Evolutionary conservation across 768 basidiomycete genomes (phyloP).

Genomic region (Tylopilus felleus): DNA sequence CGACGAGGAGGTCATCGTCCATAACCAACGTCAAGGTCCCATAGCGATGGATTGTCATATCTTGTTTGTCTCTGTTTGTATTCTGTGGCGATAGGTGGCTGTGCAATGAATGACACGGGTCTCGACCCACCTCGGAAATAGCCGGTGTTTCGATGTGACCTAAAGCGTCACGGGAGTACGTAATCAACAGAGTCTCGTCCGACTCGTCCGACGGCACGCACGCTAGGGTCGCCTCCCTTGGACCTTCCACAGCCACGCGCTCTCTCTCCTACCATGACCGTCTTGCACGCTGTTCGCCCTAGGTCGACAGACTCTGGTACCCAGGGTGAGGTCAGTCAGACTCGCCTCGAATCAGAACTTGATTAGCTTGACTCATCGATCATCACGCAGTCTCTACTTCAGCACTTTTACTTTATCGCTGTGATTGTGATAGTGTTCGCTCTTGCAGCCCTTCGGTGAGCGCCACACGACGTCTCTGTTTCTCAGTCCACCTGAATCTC

Average conservation of each 20-base stretch:
- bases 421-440: conserved; percentile 9
- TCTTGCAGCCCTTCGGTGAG: conserved; percentile 23
- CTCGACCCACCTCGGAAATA: background rate
- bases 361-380: background rate
- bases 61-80: conserved; percentile 20
- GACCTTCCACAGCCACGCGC: background rate
- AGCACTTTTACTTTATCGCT: conserved; percentile 26
- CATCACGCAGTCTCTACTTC: conserved; percentile 15
- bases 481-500: background rate
- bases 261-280: conserved; percentile 4
- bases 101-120: no score
- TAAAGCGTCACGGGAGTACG: background rate
- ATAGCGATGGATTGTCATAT: background rate
- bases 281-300: background rate
- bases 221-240: background rate
- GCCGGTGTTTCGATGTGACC: no score
- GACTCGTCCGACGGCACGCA: background rate
- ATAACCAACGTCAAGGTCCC: conserved; percentile 18
- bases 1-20: conserved; percentile 35
- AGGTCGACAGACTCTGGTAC: background rate
- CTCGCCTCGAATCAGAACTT: background rate
- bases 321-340: conserved; percentile 22
- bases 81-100: conserved; percentile 19
- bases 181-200: background rate
- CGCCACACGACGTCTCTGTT: background rate